phyloP scores from a whole-genome alignment of 2,329 filamentous ascomycete species.

The Fusarium sp. region DNA sequence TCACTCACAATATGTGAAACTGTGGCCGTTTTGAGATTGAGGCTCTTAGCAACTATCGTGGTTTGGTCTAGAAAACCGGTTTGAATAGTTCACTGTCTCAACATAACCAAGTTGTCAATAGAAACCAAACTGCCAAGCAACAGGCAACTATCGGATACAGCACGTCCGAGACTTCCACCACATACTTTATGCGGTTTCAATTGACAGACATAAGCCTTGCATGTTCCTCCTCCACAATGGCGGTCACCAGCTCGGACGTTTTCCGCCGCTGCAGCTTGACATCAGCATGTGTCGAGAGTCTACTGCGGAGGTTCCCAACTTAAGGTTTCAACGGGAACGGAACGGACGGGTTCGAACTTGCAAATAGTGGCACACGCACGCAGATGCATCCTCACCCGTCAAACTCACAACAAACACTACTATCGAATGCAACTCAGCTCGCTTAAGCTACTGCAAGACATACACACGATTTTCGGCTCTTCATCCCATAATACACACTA shows the following conservation, averaged over 20 bases:
- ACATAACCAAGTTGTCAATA: background rate
- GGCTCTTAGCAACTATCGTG: background rate
- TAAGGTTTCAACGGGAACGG: conserved; percentile 8
- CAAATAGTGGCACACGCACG: background rate
- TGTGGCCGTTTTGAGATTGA: background rate
- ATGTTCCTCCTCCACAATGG: background rate
- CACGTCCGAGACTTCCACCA: background rate
- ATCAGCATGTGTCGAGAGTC: background rate
- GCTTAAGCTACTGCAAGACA: background rate
- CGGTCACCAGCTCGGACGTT: background rate
- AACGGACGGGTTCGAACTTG: background rate
- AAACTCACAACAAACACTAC: background rate
- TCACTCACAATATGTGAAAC: background rate
- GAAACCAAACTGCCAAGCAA: background rate
- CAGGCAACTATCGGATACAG: background rate
- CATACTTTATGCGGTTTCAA: background rate
- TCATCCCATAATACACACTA: background rate
- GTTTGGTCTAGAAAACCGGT: background rate
- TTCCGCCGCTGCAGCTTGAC: background rate
- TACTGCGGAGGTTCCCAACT: background rate
- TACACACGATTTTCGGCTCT: background rate
- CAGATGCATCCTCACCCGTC: background rate
- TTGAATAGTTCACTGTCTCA: background rate
- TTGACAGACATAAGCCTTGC: background rate
- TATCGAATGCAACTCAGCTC: background rate